phyloP scores from a whole-genome alignment of 176 grass and related monocot species.

The Ananas comosus region DNA sequence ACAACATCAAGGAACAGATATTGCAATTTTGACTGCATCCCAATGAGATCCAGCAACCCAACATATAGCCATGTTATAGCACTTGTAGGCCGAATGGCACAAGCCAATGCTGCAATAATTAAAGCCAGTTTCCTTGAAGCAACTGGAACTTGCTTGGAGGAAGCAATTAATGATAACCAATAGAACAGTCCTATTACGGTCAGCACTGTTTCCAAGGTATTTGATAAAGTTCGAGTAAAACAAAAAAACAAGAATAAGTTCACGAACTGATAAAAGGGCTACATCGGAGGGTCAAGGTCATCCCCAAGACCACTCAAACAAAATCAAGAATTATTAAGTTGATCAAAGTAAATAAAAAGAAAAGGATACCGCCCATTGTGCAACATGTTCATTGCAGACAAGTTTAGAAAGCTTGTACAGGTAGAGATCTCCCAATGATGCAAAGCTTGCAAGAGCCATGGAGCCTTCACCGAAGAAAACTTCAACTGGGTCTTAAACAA shows the following conservation, averaged over 20 bases:
- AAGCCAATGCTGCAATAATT: slow-evolving; percentile 58
- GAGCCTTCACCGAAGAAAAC: slow-evolving; percentile 44
- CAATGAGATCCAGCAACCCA: slow-evolving; percentile 70
- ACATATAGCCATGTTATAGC: slow-evolving; percentile 83
- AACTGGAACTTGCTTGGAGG: slow-evolving; percentile 24
- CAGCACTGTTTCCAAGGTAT: slow-evolving; percentile 83
- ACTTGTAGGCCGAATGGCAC: slow-evolving; percentile 84
- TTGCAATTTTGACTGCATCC: slow-evolving; percentile 38
- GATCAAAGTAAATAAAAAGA: background rate
- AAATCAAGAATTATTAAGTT: background rate
- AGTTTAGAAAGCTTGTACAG: slow-evolving; percentile 79
- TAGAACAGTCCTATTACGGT: slow-evolving; percentile 70
- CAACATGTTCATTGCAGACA: slow-evolving; percentile 55
- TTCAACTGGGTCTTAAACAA: background rate
- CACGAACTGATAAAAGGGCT: slow-evolving; percentile 71
- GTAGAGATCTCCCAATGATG: slow-evolving; percentile 71
- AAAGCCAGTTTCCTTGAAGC: slow-evolving; percentile 65
- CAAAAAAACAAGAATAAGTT: slow-evolving; percentile 97
- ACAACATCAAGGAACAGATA: slow-evolving; percentile 64
- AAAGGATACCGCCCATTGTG: slow-evolving; percentile 55
- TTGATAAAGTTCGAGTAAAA: slow-evolving; percentile 66
- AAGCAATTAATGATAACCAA: slow-evolving; percentile 52
- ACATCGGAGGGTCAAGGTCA: slow-evolving; percentile 37
- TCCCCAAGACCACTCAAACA: background rate
- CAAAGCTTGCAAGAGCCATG: slow-evolving; percentile 79